Base-by-base conservation (phyloP, 441 rosid species). In the Brassica hybrid region DNA sequence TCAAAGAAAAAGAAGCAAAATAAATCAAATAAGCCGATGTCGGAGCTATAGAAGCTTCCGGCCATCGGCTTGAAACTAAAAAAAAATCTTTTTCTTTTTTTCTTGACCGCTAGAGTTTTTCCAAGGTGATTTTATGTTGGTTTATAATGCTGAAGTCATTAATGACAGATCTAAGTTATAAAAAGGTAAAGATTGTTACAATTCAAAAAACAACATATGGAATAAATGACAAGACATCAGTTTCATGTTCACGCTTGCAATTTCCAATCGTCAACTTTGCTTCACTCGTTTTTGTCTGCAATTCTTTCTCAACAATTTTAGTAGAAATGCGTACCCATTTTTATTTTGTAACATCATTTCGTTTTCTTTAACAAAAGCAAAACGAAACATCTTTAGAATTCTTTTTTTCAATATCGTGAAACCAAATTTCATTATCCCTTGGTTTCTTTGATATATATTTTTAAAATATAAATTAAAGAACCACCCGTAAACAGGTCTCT, bases 281-380 rank as follows among this genome's bases (percentile, higher is more conserved):
- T 66, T 76, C 79, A 58, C 60, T 75, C 59, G 3, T 41, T 63
- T 80, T 76, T 80, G 76, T 80, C 76, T 72, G 76, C 80, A 73
- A 76, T 1, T 30, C 78, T 50, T 2, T 45, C 4, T 6, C 1
- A 72, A 13, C 50, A 73, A 68, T 19, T 72, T 71, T 10, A 34
- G 8, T 27, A 45, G 57, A 77, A 45, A 45, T 45, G 54, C 54
- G n/a, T 4, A 45, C 54, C 54, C 54, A 45, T 43, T 5, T 45
- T 45, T 4, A 45, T 45, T 45, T 45, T 45, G 16, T 45, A 45
- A 45, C 54, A 34, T 13, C 54, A 1, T 45, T 45, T 45, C 14
- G 16, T 41, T 45, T 45, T 45, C 52, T 45, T 11, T 45, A 45
- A 45, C 52, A 45, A 45, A 45, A 45, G 52, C 38, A 34, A 34